A percentile compares a stretch with the other conserved stretches of the same genome.
phyloP scores from a whole-genome alignment of 2,329 filamentous ascomycete genomes.

The Dactylonectria estremocensis region DNA sequence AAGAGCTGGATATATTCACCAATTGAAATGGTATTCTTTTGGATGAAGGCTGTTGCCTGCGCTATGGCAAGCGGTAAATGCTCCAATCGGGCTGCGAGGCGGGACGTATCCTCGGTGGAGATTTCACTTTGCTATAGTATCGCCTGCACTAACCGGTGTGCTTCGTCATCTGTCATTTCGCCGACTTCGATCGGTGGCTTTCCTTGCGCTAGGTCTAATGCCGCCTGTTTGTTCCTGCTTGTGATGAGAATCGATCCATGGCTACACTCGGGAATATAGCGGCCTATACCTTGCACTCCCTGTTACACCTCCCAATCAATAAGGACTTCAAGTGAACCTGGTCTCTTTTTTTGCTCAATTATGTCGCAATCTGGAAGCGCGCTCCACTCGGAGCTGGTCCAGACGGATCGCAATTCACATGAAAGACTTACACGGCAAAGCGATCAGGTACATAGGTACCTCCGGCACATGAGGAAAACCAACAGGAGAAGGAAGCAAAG shows the following conservation, averaged over 20 bases:
- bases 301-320: no score
- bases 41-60: conserved; percentile 53
- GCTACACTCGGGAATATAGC: conserved; percentile 47
- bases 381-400: no score
- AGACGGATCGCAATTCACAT: no score
- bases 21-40: conserved; percentile 44
- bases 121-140: no score
- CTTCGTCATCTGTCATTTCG: conserved; percentile 49
- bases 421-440: no score
- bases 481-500: no score
- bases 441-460: no score
- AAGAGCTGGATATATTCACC: conserved; percentile 49
- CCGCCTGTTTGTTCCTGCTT: conserved; percentile 53
- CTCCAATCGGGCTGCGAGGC: conserved; percentile 48
- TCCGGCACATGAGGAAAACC: no score
- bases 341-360: no score
- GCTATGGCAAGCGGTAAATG: conserved; percentile 52
- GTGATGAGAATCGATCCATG: conserved; percentile 53
- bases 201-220: conserved; percentile 42
- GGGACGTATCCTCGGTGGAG: conserved; percentile 17
- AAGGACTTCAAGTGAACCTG: no score
- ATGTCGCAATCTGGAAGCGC: no score
- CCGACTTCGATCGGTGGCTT: conserved; percentile 43
- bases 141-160: conserved; percentile 42
- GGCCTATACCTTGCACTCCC: no score